These are phyloP conservation scores for Euphorbia tirucalli DNA, from an alignment of 345 rosid species.

Conservation along the genomic window DNA sequence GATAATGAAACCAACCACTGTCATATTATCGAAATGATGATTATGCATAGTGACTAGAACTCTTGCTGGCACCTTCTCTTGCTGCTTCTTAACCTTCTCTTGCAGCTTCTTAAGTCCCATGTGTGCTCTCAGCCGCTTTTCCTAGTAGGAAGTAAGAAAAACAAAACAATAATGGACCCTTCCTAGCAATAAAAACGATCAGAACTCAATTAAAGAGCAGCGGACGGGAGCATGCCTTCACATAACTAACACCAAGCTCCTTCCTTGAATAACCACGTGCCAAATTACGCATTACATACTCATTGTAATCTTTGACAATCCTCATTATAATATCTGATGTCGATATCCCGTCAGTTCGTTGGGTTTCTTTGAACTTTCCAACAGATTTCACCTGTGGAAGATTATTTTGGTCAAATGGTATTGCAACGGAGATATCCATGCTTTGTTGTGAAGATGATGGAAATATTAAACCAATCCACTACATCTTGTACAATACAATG, in stretches of 20 bases:
- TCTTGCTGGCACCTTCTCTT: constrained; percentile 49
- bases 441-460: not conserved
- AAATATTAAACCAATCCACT: not conserved
- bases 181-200: not conserved
- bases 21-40: not conserved
- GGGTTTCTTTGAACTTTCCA: constrained; percentile 65
- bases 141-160: constrained; percentile 32
- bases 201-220: not conserved
- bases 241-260: constrained; percentile 68
- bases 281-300: constrained; percentile 66
- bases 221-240: constrained; percentile 42
- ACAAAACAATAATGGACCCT: not conserved
- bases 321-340: constrained; percentile 72
- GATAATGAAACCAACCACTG: not conserved
- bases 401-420: not conserved
- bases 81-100: constrained; percentile 69
- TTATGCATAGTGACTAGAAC: constrained; percentile 7
- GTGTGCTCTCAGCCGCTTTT: constrained; percentile 65
- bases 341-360: constrained; percentile 70
- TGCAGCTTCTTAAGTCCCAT: constrained; percentile 50
- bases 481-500: not conserved
- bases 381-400: constrained; percentile 42
- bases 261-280: constrained; percentile 70
- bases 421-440: not conserved
- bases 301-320: constrained; percentile 68